Evolutionary conservation across 2,329 filamentous ascomycete species (phyloP), one percentile per base, ranked within the genome.

Genomic region (Microdochium bolleyi): DNA sequence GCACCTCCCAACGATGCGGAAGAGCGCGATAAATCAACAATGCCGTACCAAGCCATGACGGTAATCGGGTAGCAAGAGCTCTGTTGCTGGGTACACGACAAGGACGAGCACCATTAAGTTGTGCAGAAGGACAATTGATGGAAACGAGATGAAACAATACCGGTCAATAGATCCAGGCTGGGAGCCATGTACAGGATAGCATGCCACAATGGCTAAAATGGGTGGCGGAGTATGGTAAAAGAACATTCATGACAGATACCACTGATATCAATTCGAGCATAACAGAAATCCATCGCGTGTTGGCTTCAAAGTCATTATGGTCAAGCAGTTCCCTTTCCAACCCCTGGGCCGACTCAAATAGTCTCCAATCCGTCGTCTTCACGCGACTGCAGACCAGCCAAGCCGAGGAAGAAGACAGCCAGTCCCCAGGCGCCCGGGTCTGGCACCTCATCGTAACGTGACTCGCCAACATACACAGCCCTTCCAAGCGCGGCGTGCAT

Each of bases 401-500:
- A 65, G 0, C 92, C 94, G 48, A 80, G 73, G 70, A 96, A 86
- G 71, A 99, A 92, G 67, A 85, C 83, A 32, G 87, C 85, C 58
- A 97, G 64, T 0, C 82, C 83, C 75, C 78, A 85, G 16, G 83
- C 83, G n/a, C 94, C 94, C 54, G 80, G 79, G 52, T 83, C 79
- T 0, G 79, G 79, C 9, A 79, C 79, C 61, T 88, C 73, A 71
- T 83, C 83, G 72, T 78, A 92, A 16, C 87, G 87, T 65, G 75
- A 80, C 56, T 87, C 87, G 56, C 88, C 89, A 50, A 95, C 83
- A 67, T 95, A 95, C 11, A 94, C 89, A 2, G 87, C 83, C 54
- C 90, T 75, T 8, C 94, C 94, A 41, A 99, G 74, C 61, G 86
- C 94, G 44, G 94, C 89, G 67, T 87, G 83, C 92, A 99, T 96